phyloP scores from a whole-genome alignment of 306 rosid genomes.

The Rosa rugosa region DNA sequence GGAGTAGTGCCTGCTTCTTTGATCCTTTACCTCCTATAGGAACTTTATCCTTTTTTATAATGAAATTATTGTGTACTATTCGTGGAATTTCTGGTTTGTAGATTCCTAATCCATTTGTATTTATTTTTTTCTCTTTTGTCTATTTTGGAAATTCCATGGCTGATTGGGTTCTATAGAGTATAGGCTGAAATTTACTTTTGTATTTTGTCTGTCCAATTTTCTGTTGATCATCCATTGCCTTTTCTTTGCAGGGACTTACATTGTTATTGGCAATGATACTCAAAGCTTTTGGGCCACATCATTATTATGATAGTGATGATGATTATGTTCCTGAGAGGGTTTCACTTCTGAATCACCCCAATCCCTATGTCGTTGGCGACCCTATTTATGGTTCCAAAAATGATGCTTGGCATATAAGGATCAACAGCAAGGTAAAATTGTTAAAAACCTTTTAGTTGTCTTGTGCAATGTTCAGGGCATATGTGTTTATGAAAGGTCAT shows the following conservation, averaged over 20 bases:
- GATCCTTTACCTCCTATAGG: not conserved
- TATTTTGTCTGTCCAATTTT: not conserved
- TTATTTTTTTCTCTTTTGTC: not conserved
- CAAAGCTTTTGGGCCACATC: conserved; percentile 77
- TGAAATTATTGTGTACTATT: not conserved
- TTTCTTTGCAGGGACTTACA: conserved; percentile 54
- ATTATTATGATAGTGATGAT: conserved; percentile 70
- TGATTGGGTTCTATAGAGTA: not conserved
- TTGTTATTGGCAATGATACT: conserved; percentile 72
- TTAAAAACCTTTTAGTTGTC: conserved; percentile 4
- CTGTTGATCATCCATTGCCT: not conserved
- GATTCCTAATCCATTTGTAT: not conserved
- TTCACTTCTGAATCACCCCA: conserved; percentile 62
- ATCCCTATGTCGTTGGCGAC: conserved; percentile 57
- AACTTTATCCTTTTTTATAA: not conserved
- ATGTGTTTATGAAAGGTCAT: not conserved
- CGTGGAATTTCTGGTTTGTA: not conserved
- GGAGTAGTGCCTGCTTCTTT: not conserved
- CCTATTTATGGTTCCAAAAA: conserved; percentile 49
- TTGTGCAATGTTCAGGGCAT: not conserved
- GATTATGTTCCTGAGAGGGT: conserved; percentile 60
- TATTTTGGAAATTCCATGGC: not conserved
- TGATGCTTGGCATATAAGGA: conserved; percentile 44
- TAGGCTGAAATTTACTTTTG: not conserved
- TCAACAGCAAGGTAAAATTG: conserved; percentile 51